A percentile compares a stretch with the other conserved stretches of the same genome.
phyloP scores from a whole-genome alignment of 345 rosid genomes.

The Salix udensis region DNA sequence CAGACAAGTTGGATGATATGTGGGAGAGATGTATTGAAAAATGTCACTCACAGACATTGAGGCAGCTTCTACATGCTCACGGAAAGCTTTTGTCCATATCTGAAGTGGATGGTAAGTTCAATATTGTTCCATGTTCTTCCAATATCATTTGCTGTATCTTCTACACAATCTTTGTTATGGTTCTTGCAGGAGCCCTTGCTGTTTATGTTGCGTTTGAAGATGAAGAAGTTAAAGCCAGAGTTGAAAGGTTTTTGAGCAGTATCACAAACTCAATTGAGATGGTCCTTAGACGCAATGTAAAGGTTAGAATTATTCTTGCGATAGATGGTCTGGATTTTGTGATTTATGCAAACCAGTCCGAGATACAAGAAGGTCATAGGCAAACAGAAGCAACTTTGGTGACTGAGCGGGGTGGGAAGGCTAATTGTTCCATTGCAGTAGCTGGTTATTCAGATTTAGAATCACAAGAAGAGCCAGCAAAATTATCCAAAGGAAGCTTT shows the following conservation, averaged over 20 bases:
- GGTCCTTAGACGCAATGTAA: conserved; percentile 74
- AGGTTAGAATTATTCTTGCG: conserved; percentile 69
- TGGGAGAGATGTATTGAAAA: conserved; percentile 81
- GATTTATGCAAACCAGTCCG: conserved; percentile 20
- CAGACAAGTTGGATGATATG: conserved; percentile 57
- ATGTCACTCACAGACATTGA: conserved; percentile 88
- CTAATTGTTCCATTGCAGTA: conserved; percentile 12
- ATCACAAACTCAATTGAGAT: conserved; percentile 89
- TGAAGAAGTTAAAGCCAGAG: conserved; percentile 65
- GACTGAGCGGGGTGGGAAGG: conserved; percentile 38
- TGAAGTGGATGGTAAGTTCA: conserved; percentile 67
- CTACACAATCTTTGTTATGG: neutral
- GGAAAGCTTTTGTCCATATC: conserved; percentile 79
- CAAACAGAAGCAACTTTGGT: conserved; percentile 29
- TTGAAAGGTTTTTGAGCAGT: conserved; percentile 88
- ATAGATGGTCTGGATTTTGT: conserved; percentile 47
- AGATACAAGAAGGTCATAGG: conserved; percentile 22
- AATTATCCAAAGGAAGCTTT: conserved; percentile 38
- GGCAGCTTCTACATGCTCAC: conserved; percentile 70
- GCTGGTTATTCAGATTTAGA: conserved; percentile 31
- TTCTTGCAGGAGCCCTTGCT: conserved; percentile 65
- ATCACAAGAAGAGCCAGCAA: conserved; percentile 34
- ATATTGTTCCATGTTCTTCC: neutral
- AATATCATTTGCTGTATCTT: neutral
- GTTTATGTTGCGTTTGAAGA: conserved; percentile 72